A percentile compares a stretch with the other conserved stretches of the same genome.
These are phyloP conservation scores for Capsicum chinense DNA, from an alignment of 257 asterid genomes.

Conservation along the genomic window DNA sequence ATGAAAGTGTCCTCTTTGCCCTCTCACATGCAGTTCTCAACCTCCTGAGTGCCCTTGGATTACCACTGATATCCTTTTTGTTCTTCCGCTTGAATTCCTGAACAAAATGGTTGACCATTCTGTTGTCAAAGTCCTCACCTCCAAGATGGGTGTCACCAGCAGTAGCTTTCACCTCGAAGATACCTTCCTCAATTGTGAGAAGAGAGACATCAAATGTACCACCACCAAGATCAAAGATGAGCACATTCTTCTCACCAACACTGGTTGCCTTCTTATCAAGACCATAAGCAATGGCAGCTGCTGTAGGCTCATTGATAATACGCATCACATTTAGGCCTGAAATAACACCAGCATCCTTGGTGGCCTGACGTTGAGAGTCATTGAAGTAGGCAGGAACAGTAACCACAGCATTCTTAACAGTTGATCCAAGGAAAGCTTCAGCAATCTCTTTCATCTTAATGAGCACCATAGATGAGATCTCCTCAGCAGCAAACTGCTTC, in stretches of 20 bases:
- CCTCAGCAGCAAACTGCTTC: slow-evolving; percentile 84
- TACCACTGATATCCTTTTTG: slow-evolving; percentile 76
- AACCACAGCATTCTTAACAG: slow-evolving; percentile 82
- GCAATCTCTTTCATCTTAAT: slow-evolving; percentile 83
- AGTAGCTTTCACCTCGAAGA: slow-evolving; percentile 56
- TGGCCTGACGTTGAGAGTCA: slow-evolving; percentile 87
- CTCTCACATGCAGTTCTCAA: slow-evolving; percentile 82
- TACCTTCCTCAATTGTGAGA: slow-evolving; percentile 53
- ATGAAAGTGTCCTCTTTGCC: slow-evolving; percentile 83
- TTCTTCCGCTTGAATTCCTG: slow-evolving; percentile 82
- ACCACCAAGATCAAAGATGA: slow-evolving; percentile 85
- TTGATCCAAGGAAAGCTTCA: slow-evolving; percentile 69
- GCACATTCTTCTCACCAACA: slow-evolving; percentile 78
- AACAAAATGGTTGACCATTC: slow-evolving; percentile 84
- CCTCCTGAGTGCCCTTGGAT: slow-evolving; percentile 76
- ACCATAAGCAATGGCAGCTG: slow-evolving; percentile 94
- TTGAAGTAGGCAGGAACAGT: slow-evolving; percentile 87
- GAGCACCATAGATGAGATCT: slow-evolving; percentile 87
- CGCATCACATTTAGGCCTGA: slow-evolving; percentile 86
- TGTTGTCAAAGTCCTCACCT: slow-evolving; percentile 83
- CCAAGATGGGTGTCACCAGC: slow-evolving; percentile 71
- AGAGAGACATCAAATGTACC: slow-evolving; percentile 80
- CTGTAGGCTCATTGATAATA: slow-evolving; percentile 81
- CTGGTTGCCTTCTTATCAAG: slow-evolving; percentile 85
- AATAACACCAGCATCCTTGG: slow-evolving; percentile 89